Evolutionary conservation across 306 rosid species (phyloP).

Genomic region (Fagus crenata): DNA sequence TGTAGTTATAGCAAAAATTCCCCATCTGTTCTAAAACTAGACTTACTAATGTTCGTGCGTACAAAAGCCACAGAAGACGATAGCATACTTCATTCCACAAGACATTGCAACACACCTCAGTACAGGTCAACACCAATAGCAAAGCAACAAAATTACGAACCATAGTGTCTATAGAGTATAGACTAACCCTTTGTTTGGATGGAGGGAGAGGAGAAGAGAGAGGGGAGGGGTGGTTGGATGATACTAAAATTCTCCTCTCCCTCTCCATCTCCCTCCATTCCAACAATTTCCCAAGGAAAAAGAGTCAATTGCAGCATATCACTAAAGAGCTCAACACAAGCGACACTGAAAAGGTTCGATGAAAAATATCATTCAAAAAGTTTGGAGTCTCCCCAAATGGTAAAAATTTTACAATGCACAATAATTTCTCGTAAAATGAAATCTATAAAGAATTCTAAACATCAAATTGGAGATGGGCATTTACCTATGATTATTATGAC

Average conservation of each 20-base stretch:
- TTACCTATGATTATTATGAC: slow-evolving; percentile 41
- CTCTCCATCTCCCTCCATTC: too few species aligned
- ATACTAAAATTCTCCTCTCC: too few species aligned
- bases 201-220: not conserved
- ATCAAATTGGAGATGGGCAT: slow-evolving; percentile 34
- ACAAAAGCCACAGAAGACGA: not conserved
- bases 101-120: not conserved
- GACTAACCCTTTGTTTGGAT: too few species aligned
- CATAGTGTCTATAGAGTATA: too few species aligned
- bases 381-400: slow-evolving; percentile 7
- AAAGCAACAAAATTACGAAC: not conserved
- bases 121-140: not conserved
- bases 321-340: not conserved
- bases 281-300: too few species aligned
- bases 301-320: not conserved
- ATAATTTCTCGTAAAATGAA: slow-evolving; percentile 14
- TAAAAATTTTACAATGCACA: slow-evolving; percentile 33
- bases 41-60: not conserved
- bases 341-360: not conserved
- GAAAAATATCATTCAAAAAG: not conserved
- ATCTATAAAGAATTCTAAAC: slow-evolving; percentile 35
- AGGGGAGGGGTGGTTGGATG: too few species aligned
- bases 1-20: not conserved
- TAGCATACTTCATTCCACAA: not conserved
- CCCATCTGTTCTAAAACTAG: not conserved